phyloP scores from a whole-genome alignment of 371 early-diverging fungal genomes.

The Blastocladiella emersonii region DNA sequence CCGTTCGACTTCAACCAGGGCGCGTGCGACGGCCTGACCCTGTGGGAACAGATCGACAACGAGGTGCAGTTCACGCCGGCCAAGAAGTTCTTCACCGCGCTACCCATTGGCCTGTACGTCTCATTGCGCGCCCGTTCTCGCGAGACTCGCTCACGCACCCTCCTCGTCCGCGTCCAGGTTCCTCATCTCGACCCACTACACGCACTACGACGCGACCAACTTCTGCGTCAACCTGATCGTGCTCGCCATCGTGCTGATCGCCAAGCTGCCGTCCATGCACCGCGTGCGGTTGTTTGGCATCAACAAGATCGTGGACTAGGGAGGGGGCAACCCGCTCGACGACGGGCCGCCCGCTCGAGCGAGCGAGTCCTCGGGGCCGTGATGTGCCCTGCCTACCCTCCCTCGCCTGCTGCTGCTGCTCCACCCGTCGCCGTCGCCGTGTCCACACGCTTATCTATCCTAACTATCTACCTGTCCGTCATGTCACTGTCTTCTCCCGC shows the following conservation, averaged over 20 bases:
- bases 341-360: too few relatives aligned
- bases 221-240: slow-evolving; percentile 76
- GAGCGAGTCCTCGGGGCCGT: too few relatives aligned
- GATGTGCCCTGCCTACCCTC: too few relatives aligned
- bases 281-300: slow-evolving; percentile 90
- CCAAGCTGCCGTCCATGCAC: slow-evolving; percentile 90
- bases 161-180: slow-evolving; percentile 45
- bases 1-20: slow-evolving; percentile 90
- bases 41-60: slow-evolving; percentile 97
- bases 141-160: neutral
- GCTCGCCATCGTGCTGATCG: slow-evolving; percentile 66
- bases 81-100: slow-evolving; percentile 82
- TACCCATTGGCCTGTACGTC: slow-evolving; percentile 84
- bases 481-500: too few relatives aligned
- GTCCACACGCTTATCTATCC: too few relatives aligned
- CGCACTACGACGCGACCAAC: slow-evolving; percentile 74
- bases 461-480: too few relatives aligned
- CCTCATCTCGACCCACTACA: slow-evolving; percentile 84
- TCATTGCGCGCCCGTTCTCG: neutral
- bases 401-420: too few relatives aligned
- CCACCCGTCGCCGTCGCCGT: too few relatives aligned
- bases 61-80: slow-evolving; percentile 94
- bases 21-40: slow-evolving; percentile 81
- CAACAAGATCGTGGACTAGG: too few relatives aligned
- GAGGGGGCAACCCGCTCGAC: too few relatives aligned